Base-by-base conservation (phyloP, 768 basidiomycete genomes). In the Termitomyces sp. region DNA sequence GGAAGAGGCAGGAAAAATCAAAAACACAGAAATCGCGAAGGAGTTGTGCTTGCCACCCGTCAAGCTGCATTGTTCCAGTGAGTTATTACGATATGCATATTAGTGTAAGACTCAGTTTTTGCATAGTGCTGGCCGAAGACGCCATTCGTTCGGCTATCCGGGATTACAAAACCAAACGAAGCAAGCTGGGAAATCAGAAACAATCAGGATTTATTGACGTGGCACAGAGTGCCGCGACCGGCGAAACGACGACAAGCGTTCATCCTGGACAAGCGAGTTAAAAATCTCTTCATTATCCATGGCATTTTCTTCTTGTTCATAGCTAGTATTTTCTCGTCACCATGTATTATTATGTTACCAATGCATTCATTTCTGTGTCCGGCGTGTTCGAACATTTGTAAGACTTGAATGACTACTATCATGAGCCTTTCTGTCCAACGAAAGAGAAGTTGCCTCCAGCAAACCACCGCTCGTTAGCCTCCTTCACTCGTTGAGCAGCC, bases 11-110 rank as follows among this genome's bases (percentile, higher is more conserved):
- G 92, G 92, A 53, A 87, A 87, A 68, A 96, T 99, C 64, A 97
- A 95, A 75, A 99, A 99, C 77, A 98, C 97, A 11, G 97, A 98
- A 70, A 99, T 98, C 68, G 97, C 97, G 21, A 95, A 97, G 74
- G 97, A 98, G 71, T 74, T 98, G 17, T 90, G 89, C 64, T 73
- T 98, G 46, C 96, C 96, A 6, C 95, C 96, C 48, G 96, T 98
- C 65, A 98, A 98, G 72, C 82, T 94, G 17, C 92, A 94, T 70
- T 94, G 93, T 66, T 93, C 92, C 28, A 94, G 93, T 94, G 62
- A 49, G 88, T 78, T 38, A 17, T 50, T 37, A 24, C 10, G 1
- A 26, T 11, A 47, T 51, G 35, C 2, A 30, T 7, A 21, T 24
- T 46, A 54, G 14, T 34, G 48, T 32, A 57, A 54, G 51, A 55